These are phyloP conservation scores for Tagetes erecta DNA, from an alignment of 129 eudicot genomes.

Conservation along the genomic window DNA sequence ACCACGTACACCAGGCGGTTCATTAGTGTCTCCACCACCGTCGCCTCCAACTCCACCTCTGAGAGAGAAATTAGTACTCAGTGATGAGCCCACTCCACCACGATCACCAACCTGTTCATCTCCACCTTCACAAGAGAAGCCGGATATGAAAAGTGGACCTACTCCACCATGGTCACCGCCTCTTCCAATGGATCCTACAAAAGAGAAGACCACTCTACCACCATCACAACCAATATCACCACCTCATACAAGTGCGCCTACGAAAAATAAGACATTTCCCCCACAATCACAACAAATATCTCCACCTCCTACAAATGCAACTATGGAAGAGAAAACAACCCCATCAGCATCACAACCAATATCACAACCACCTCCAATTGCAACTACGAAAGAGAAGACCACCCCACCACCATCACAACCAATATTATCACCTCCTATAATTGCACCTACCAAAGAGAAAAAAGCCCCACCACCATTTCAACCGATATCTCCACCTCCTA, in stretches of 20 bases:
- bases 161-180: conserved; percentile 17
- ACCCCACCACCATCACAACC: neutral
- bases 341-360: too few relatives aligned
- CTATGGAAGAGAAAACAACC: too few relatives aligned
- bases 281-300: too few relatives aligned
- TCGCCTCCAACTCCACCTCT: conserved; percentile 57
- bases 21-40: conserved; percentile 45
- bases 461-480: conserved; percentile 15
- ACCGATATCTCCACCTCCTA: conserved; percentile 44
- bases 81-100: conserved; percentile 30
- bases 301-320: too few relatives aligned
- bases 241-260: too few relatives aligned
- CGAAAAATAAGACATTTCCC: too few relatives aligned
- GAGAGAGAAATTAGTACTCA: conserved; percentile 28
- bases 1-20: conserved; percentile 32
- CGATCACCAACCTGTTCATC: conserved; percentile 32
- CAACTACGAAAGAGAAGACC: conserved; percentile 16
- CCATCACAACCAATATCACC: too few relatives aligned
- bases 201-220: too few relatives aligned
- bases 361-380: too few relatives aligned
- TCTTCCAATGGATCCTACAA: too few relatives aligned
- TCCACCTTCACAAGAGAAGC: conserved; percentile 26
- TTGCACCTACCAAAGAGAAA: neutral
- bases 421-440: conserved; percentile 40
- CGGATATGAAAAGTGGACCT: neutral